These are phyloP conservation scores for Isatis lusitanica DNA, from an alignment of 441 rosid genomes.

Conservation along the genomic window DNA sequence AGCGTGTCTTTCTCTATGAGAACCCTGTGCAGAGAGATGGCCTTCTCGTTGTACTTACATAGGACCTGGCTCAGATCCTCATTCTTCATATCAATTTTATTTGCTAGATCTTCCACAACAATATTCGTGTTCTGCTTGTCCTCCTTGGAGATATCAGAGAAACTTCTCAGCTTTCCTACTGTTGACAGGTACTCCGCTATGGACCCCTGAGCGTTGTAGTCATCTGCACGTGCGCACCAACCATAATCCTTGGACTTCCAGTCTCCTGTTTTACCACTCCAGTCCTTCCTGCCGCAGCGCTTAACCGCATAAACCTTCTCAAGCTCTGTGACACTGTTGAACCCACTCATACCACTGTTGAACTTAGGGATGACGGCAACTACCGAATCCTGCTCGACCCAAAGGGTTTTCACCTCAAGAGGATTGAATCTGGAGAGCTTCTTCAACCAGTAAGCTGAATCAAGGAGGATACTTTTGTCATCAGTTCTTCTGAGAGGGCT, in stretches of 20 bases:
- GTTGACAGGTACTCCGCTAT: slow-evolving; percentile 69
- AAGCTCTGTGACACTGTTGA: slow-evolving; percentile 51
- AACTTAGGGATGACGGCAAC: slow-evolving; percentile 60
- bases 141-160: slow-evolving; percentile 56
- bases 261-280: slow-evolving; percentile 40
- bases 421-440: slow-evolving; percentile 61
- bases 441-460: slow-evolving; percentile 52
- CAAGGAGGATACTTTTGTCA: slow-evolving; percentile 31
- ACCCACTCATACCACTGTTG: slow-evolving; percentile 61
- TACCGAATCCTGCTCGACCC: slow-evolving; percentile 40
- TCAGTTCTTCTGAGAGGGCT: slow-evolving; percentile 38
- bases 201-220: slow-evolving; percentile 51
- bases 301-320: slow-evolving; percentile 56
- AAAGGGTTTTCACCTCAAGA: slow-evolving; percentile 47
- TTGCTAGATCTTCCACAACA: slow-evolving; percentile 55
- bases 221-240: slow-evolving; percentile 81
- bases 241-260: slow-evolving; percentile 55
- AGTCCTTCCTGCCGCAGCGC: slow-evolving; percentile 52
- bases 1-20: slow-evolving; percentile 72
- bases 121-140: slow-evolving; percentile 35
- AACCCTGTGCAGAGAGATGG: slow-evolving; percentile 56
- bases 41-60: slow-evolving; percentile 56
- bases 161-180: slow-evolving; percentile 56
- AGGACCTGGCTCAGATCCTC: slow-evolving; percentile 52
- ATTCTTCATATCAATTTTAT: slow-evolving; percentile 58